A percentile compares a stretch with the other conserved stretches of the same genome.
Evolutionary conservation across 768 basidiomycete species (phyloP).

Genomic region (Boletus subparvulus): DNA sequence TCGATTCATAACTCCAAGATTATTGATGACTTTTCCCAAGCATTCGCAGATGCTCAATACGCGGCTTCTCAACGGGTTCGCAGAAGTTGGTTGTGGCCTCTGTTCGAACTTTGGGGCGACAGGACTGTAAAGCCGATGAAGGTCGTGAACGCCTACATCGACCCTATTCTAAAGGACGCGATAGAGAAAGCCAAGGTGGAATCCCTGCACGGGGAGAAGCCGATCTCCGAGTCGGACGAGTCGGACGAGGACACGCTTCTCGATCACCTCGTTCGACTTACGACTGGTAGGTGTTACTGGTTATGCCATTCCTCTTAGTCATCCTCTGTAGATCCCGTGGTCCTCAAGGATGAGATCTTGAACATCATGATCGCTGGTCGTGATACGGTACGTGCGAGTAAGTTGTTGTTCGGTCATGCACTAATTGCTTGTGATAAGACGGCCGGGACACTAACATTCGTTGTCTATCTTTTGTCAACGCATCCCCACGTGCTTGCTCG

Average conservation of each 20-base stretch:
- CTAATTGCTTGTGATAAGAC: slow-evolving; percentile 35
- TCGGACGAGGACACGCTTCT: slow-evolving; percentile 50
- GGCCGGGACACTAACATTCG: slow-evolving; percentile 35
- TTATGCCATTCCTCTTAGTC: slow-evolving; percentile 16
- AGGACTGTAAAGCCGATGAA: slow-evolving; percentile 43
- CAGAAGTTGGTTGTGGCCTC: slow-evolving; percentile 52
- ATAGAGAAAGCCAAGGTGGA: slow-evolving; percentile 40
- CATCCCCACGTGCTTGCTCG: slow-evolving; percentile 47
- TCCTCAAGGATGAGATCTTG: slow-evolving; percentile 34
- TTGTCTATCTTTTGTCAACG: slow-evolving; percentile 47
- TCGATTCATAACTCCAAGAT: slow-evolving; percentile 25
- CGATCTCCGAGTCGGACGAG: slow-evolving; percentile 26
- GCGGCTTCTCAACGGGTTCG: slow-evolving; percentile 43
- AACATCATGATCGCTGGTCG: slow-evolving; percentile 37
- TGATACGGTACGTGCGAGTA: slow-evolving; percentile 20
- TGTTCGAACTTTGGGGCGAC: slow-evolving; percentile 40
- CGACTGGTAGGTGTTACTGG: slow-evolving; percentile 37
- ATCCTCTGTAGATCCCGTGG: slow-evolving; percentile 20
- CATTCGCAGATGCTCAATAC: slow-evolving; percentile 50
- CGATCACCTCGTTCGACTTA: slow-evolving; percentile 54
- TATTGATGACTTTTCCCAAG: slow-evolving; percentile 46
- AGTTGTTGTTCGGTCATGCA: background rate
- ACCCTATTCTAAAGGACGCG: slow-evolving; percentile 44
- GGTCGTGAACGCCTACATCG: slow-evolving; percentile 49
- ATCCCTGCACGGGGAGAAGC: slow-evolving; percentile 19